phyloP scores from a whole-genome alignment of 1,284 basidiomycete species.

The Ustilago bromivora region DNA sequence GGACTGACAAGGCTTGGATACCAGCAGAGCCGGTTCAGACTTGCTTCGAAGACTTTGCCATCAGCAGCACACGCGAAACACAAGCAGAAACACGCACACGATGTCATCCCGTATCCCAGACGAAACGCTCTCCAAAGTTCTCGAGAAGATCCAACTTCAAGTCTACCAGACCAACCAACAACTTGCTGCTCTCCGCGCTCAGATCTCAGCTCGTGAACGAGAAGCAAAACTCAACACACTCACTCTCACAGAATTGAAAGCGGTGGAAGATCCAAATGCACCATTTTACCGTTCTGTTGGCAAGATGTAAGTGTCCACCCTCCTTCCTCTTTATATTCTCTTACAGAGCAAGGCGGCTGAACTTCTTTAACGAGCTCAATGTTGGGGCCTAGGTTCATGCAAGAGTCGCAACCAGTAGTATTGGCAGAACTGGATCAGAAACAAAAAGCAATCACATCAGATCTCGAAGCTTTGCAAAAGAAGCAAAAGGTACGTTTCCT shows the following conservation, averaged over 20 bases:
- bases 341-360: not conserved
- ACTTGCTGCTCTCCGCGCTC: conserved; percentile 33
- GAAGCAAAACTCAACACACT: conserved; percentile 45
- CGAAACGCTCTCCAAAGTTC: conserved; percentile 42
- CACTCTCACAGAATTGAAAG: conserved; percentile 37
- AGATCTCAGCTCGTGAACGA: conserved; percentile 30
- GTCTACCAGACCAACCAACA: conserved; percentile 46
- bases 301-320: conserved; percentile 33
- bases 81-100: not conserved
- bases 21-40: not conserved
- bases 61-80: not conserved
- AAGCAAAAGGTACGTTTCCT: not conserved
- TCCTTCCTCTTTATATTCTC: not conserved
- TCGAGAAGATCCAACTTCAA: conserved; percentile 48
- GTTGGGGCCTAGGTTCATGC: conserved; percentile 32
- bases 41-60: not conserved
- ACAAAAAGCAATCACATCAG: conserved; percentile 19
- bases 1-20: not conserved
- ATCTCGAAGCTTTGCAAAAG: conserved; percentile 23
- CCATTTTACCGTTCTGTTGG: conserved; percentile 40
- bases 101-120: conserved; percentile 33
- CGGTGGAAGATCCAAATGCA: conserved; percentile 22
- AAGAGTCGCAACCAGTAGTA: conserved; percentile 29
- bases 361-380: not conserved
- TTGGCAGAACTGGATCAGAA: conserved; percentile 27